These are phyloP conservation scores for Dipteronia dyeriana DNA, from an alignment of 345 rosid species.

Conservation along the genomic window DNA sequence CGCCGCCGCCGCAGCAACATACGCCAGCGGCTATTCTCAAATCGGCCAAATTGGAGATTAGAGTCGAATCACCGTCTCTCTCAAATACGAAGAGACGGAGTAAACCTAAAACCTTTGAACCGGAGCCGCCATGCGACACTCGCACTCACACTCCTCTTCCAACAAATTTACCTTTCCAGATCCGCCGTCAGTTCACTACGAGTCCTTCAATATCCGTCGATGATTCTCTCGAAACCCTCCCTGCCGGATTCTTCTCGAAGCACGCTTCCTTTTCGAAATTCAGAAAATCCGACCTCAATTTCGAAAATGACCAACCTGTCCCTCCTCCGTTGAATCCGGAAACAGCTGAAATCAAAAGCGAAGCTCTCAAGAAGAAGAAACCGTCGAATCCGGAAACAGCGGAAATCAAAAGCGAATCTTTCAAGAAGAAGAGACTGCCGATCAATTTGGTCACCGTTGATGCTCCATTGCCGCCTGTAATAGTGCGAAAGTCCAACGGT, in stretches of 20 bases:
- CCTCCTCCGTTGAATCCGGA: constrained; percentile 6
- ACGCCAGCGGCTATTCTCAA: constrained; percentile 17
- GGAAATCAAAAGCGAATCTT: constrained; percentile 22
- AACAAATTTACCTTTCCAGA: constrained; percentile 57
- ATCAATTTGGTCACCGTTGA: constrained; percentile 57
- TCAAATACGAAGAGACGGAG: constrained; percentile 32
- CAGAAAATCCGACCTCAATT: constrained; percentile 42
- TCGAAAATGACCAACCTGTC: constrained; percentile 35
- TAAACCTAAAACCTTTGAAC: constrained; percentile 20
- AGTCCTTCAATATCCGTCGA: constrained; percentile 18
- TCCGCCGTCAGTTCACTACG: constrained; percentile 45
- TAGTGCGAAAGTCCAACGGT: constrained; percentile 44
- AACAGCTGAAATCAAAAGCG: constrained; percentile 15
- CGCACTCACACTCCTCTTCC: constrained; percentile 32
- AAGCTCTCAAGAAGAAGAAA: constrained; percentile 29
- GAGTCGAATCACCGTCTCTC: constrained; percentile 31
- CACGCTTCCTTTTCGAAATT: constrained; percentile 64
- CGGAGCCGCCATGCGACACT: constrained; percentile 2
- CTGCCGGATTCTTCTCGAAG: constrained; percentile 59
- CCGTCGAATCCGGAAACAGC: background rate
- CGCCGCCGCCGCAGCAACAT: constrained; percentile 19
- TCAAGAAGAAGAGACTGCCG: constrained; percentile 36
- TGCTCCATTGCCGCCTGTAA: constrained; percentile 47
- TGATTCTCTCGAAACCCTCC: constrained; percentile 45
- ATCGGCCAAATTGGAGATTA: constrained; percentile 29